These are phyloP conservation scores for Sugiyamaella sp. DNA, from an alignment of 1,139 yeast genomes.

Conservation along the genomic window DNA sequence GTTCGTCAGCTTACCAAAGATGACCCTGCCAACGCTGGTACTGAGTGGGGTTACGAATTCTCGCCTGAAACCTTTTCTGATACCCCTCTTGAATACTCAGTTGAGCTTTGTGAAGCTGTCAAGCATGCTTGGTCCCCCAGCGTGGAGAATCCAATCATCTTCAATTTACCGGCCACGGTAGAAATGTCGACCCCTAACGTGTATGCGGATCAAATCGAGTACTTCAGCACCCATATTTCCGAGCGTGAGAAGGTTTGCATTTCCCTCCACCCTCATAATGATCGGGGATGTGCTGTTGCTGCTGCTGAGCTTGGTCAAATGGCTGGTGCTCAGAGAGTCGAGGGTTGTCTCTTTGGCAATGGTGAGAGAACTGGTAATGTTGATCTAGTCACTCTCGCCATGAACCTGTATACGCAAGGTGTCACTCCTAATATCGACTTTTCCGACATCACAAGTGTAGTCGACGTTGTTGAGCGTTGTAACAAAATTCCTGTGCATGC, in stretches of 20 bases:
- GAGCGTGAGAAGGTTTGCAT: constrained; percentile 86
- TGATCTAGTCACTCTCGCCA: constrained; percentile 88
- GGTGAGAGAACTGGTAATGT: constrained; percentile 99
- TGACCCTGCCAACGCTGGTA: constrained; percentile 69
- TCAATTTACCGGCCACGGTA: constrained; percentile 98
- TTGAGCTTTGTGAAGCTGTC: constrained; percentile 93
- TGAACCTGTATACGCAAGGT: constrained; percentile 94
- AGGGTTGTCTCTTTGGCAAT: constrained; percentile 95
- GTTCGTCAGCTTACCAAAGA: constrained; percentile 87
- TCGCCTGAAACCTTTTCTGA: constrained; percentile 96
- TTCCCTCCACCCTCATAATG: constrained; percentile 94
- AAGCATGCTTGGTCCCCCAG: constrained; percentile 91
- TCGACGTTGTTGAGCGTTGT: constrained; percentile 87
- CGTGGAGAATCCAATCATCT: constrained; percentile 80
- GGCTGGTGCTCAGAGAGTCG: constrained; percentile 98
- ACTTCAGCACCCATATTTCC: constrained; percentile 72
- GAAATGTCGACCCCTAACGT: constrained; percentile 94
- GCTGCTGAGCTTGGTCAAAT: constrained; percentile 92
- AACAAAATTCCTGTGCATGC: constrained; percentile 93
- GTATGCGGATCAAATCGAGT: constrained; percentile 96
- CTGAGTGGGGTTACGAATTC: constrained; percentile 89
- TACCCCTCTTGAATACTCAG: constrained; percentile 79
- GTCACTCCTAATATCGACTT: constrained; percentile 84
- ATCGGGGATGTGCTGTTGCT: constrained; percentile 97
- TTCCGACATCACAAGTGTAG: constrained; percentile 77